Evolutionary conservation across 2,329 filamentous ascomycete genomes (phyloP), one percentile per base, ranked within the genome.

Genomic region (Lasiodiplodia sp.): DNA sequence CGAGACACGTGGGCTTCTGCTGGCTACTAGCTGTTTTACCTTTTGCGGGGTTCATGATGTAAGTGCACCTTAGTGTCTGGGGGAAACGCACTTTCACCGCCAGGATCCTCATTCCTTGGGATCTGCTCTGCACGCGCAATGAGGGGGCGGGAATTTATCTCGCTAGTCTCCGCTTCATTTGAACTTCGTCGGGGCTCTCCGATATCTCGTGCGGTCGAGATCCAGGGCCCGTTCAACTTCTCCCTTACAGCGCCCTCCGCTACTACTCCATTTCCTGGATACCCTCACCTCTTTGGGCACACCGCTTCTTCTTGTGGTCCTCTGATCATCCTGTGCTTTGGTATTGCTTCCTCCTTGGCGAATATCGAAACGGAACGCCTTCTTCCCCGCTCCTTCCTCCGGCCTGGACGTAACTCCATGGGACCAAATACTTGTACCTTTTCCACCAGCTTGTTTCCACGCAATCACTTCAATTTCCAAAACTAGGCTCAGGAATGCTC

Each of bases 121-220:
- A 49, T 63, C 25, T 34, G 31, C 31, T 25, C 44, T 47, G 47
- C 60, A 34, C 44, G 44, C 44, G 51, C 21, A 64, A 34, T 51
- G 60, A 64, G 60, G 58, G 58, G 60, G 60, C 60, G 60, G n/a
- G 28, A 49, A 62, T 62, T 62, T 52, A n/a, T 57, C 55, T 47
- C 60, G 60, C 47, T 38, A 37, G 60, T 64, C 60, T 64, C 60
- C 60, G 47, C 47, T 52, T 12, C 38, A 38, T 21, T 23, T 12
- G 23, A 21, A 37, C 7, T 3, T 21, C 31, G 23, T 62, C 58
- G 58, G 60, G 16, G 44, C 38, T 64, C 60, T 52, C 44, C 60
- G 40, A 63, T 40, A 14, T 53, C 28, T 28, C 28, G 28, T 28
- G 28, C 28, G 28, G 28, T 21, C n/a, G 8, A 21, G 7, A 18